These are phyloP conservation scores for Magnusiomyces suaveolens DNA, from an alignment of 1,139 yeast species.

Conservation along the genomic window DNA sequence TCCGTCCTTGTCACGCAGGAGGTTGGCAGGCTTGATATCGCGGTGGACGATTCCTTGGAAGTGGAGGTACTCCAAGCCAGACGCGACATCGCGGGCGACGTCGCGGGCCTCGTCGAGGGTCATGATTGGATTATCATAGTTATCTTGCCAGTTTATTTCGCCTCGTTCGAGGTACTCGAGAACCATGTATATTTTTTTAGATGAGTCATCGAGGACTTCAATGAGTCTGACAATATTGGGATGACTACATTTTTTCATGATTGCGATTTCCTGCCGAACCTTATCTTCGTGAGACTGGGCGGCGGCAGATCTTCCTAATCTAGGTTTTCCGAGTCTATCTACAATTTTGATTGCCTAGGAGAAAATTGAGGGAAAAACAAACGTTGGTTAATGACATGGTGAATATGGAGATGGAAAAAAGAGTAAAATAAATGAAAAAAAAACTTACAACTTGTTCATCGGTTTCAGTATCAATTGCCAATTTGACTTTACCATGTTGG, in stretches of 20 bases:
- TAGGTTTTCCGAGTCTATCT: conserved; percentile 61
- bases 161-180: conserved; percentile 89
- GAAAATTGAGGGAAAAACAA: not conserved
- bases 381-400: not conserved
- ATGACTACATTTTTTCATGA: conserved; percentile 88
- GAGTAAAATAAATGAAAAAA: not conserved
- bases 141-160: conserved; percentile 71
- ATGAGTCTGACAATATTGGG: conserved; percentile 78
- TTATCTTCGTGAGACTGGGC: conserved; percentile 55
- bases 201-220: conserved; percentile 84
- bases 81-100: conserved; percentile 71
- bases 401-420: no score
- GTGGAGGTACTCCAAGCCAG: conserved; percentile 89
- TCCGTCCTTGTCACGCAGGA: conserved; percentile 62
- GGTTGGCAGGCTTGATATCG: conserved; percentile 94
- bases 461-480: conserved; percentile 66
- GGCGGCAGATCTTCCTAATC: conserved; percentile 39
- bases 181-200: conserved; percentile 78
- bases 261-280: conserved; percentile 84
- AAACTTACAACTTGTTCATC: conserved; percentile 47
- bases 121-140: conserved; percentile 47
- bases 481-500: conserved; percentile 93
- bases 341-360: conserved; percentile 74
- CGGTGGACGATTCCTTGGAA: conserved; percentile 91
- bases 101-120: conserved; percentile 56